A percentile compares a stretch with the other conserved stretches of the same genome.
phyloP scores from a whole-genome alignment of 1,284 basidiomycete species.

The Apiotrichum veenhuisii region DNA sequence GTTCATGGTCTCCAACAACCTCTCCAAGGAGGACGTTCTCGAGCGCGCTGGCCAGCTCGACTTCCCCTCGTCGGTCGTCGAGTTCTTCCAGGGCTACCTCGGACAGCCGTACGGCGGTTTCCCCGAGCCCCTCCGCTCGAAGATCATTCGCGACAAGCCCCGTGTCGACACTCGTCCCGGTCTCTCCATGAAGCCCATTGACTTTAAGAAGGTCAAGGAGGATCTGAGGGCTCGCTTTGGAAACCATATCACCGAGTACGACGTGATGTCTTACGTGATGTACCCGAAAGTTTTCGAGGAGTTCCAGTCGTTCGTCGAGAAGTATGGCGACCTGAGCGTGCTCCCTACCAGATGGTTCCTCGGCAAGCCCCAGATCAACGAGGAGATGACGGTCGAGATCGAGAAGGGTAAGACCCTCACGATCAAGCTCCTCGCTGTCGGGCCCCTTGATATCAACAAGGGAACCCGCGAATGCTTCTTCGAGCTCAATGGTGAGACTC shows the following conservation, averaged over 20 bases:
- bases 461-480: conserved; percentile 96
- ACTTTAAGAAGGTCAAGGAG: conserved; percentile 93
- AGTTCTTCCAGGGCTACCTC: conserved; percentile 97
- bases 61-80: conserved; percentile 94
- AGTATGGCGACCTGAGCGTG: conserved; percentile 93
- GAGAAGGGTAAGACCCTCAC: conserved; percentile 97
- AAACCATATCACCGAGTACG: conserved; percentile 84
- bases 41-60: conserved; percentile 84
- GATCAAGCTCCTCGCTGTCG: conserved; percentile 91
- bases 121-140: conserved; percentile 89
- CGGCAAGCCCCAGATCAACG: conserved; percentile 81
- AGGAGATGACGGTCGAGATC: conserved; percentile 95
- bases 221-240: conserved; percentile 92
- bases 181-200: conserved; percentile 75
- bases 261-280: conserved; percentile 85
- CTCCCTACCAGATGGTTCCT: conserved; percentile 97
- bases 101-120: conserved; percentile 96
- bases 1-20: conserved; percentile 95
- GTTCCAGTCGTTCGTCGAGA: conserved; percentile 89
- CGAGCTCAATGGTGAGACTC: conserved; percentile 87
- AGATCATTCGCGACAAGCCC: conserved; percentile 89
- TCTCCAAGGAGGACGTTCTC: conserved; percentile 81
- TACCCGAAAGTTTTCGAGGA: conserved; percentile 86
- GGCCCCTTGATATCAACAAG: conserved; percentile 83
- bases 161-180: conserved; percentile 93